These are phyloP conservation scores for Lactifluus pinguis DNA, from an alignment of 768 basidiomycete species.

Conservation along the genomic window DNA sequence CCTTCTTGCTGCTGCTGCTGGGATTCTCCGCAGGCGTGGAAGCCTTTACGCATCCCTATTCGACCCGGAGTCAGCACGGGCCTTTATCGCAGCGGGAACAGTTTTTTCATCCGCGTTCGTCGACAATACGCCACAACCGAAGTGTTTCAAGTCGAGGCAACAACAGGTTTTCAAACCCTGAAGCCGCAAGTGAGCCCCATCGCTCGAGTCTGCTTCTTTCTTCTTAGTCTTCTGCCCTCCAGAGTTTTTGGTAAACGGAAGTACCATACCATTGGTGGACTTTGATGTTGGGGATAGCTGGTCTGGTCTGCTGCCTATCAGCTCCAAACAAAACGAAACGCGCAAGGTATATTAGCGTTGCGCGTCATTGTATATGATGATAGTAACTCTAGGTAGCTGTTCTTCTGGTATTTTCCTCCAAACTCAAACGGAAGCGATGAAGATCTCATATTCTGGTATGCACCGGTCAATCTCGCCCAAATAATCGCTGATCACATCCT, in stretches of 20 bases:
- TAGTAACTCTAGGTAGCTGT: conserved; percentile 1
- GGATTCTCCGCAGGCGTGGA: not conserved
- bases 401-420: conserved; percentile 20
- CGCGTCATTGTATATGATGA: not conserved
- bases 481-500: not conserved
- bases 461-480: not conserved
- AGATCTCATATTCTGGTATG: conserved; percentile 19
- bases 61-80: not conserved
- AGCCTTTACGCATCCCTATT: not conserved
- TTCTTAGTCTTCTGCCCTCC: not conserved
- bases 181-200: conserved; percentile 1
- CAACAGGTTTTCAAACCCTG: conserved; percentile 1
- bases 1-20: not conserved
- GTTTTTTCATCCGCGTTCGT: not conserved
- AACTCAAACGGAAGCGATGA: conserved; percentile 8
- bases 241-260: conserved; percentile 15
- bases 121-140: not conserved
- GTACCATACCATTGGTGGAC: conserved; percentile 11
- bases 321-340: conserved; percentile 11
- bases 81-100: not conserved
- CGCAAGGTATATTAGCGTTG: conserved; percentile 9
- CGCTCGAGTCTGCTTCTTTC: not conserved
- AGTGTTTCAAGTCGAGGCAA: not conserved
- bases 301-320: conserved; percentile 18
- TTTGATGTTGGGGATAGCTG: conserved; percentile 18